These are phyloP conservation scores for Cantharellus cinnabarinus DNA, from an alignment of 768 basidiomycete genomes.

Conservation along the genomic window DNA sequence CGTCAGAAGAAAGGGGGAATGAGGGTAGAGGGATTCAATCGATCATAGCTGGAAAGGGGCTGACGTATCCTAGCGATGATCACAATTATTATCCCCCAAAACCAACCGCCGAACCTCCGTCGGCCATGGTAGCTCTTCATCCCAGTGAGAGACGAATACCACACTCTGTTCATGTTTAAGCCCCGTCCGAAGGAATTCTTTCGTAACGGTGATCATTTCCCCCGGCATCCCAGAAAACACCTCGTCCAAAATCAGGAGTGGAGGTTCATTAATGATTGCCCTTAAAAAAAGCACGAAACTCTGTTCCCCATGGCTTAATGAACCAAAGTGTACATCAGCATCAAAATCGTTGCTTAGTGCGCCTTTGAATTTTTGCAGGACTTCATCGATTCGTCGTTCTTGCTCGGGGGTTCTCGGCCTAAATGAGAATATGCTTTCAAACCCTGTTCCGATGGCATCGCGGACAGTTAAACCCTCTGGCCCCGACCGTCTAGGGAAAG, in stretches of 20 bases:
- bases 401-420: conserved; percentile 25
- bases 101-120: neutral
- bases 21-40: no score
- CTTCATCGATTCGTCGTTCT: conserved; percentile 26
- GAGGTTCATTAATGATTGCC: conserved; percentile 55
- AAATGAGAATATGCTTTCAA: conserved; percentile 61
- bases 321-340: conserved; percentile 33
- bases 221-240: conserved; percentile 87
- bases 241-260: conserved; percentile 73
- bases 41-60: no score
- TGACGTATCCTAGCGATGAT: no score
- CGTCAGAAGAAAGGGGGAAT: no score
- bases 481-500: conserved; percentile 58
- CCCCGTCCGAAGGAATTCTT: conserved; percentile 35
- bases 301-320: conserved; percentile 55
- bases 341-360: conserved; percentile 11
- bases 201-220: conserved; percentile 44
- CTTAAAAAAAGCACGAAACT: conserved; percentile 67
- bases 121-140: conserved; percentile 74
- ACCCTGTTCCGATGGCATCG: conserved; percentile 75
- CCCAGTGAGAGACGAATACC: conserved; percentile 78
- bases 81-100: neutral
- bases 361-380: conserved; percentile 22
- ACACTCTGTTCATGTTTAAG: conserved; percentile 41
- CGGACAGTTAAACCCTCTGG: conserved; percentile 33